Evolutionary conservation across 139 green algal genomes (phyloP).

Genomic region (Chlorella vulgaris): DNA sequence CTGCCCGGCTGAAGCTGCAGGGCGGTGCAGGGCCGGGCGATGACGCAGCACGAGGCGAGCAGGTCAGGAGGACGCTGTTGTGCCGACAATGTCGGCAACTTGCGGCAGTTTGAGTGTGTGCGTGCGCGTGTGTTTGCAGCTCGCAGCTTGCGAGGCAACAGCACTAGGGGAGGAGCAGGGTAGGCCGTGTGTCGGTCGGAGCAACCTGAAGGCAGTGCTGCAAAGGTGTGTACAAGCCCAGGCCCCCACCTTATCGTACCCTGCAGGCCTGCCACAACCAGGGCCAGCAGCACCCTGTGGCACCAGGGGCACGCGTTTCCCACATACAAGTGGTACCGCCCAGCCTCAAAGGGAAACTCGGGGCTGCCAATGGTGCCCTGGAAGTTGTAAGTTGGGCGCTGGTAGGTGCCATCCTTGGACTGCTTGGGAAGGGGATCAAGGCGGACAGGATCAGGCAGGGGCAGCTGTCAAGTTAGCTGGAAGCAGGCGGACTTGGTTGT

Average conservation of each 20-base stretch:
- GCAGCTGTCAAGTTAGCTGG: not conserved
- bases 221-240: not conserved
- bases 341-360: slow-evolving; percentile 55
- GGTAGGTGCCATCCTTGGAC: slow-evolving; percentile 72
- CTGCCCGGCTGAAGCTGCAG: slow-evolving; percentile 41
- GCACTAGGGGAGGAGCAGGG: too few species aligned
- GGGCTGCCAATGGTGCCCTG: slow-evolving; percentile 53
- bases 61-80: too few species aligned
- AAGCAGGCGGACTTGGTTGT: too few species aligned
- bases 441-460: not conserved
- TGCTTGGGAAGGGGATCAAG: not conserved
- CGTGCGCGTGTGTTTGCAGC: too few species aligned
- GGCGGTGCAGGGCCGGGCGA: too few species aligned
- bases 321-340: slow-evolving; percentile 62
- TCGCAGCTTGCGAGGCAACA: too few species aligned
- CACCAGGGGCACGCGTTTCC: slow-evolving; percentile 98
- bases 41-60: too few species aligned
- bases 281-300: slow-evolving; percentile 82
- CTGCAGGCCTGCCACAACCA: slow-evolving; percentile 65
- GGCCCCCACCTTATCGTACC: slow-evolving; percentile 28
- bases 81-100: too few species aligned
- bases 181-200: too few species aligned
- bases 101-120: too few species aligned
- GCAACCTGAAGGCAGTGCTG: too few species aligned
- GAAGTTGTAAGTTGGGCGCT: slow-evolving; percentile 78